phyloP scores from a whole-genome alignment of 441 rosid genomes.

The Erodium chrysanthum region DNA sequence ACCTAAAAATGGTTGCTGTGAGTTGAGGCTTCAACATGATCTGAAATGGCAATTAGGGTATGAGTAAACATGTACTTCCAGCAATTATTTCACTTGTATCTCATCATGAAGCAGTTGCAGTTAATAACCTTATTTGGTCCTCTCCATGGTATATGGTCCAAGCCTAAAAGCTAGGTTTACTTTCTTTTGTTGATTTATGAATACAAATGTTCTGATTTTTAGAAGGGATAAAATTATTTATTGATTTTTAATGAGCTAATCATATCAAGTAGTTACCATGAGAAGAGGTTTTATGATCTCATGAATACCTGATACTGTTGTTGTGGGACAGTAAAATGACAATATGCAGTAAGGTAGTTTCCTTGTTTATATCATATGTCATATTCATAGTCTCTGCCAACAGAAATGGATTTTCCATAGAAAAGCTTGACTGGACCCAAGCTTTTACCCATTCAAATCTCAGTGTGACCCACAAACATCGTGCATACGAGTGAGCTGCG shows the following conservation, averaged over 20 bases:
- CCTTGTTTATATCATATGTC: slow-evolving; percentile 15
- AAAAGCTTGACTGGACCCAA: slow-evolving; percentile 14
- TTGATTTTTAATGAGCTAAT: not conserved
- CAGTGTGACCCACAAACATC: slow-evolving; percentile 5
- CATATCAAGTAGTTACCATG: not conserved
- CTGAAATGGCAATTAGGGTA: not conserved
- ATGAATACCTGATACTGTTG: slow-evolving; percentile 1
- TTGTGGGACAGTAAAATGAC: slow-evolving; percentile 12
- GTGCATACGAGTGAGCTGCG: not conserved
- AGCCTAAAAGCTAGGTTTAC: not conserved
- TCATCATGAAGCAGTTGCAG: not conserved
- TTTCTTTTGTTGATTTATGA: not conserved
- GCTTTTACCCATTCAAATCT: not conserved
- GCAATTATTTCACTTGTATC: not conserved
- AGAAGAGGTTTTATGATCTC: not conserved
- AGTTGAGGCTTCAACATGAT: not conserved
- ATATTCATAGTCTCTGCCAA: slow-evolving; percentile 11
- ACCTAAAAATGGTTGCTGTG: slow-evolving; percentile 11
- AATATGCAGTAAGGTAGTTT: not conserved
- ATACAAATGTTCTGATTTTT: not conserved
- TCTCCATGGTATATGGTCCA: not conserved
- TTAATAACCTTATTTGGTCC: not conserved
- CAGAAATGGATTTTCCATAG: slow-evolving; percentile 10
- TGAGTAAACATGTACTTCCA: not conserved
- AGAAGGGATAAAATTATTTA: not conserved